Evolutionary conservation across 768 basidiomycete species (phyloP), one percentile per base, ranked within the genome.

Genomic region (Boletus sp.): DNA sequence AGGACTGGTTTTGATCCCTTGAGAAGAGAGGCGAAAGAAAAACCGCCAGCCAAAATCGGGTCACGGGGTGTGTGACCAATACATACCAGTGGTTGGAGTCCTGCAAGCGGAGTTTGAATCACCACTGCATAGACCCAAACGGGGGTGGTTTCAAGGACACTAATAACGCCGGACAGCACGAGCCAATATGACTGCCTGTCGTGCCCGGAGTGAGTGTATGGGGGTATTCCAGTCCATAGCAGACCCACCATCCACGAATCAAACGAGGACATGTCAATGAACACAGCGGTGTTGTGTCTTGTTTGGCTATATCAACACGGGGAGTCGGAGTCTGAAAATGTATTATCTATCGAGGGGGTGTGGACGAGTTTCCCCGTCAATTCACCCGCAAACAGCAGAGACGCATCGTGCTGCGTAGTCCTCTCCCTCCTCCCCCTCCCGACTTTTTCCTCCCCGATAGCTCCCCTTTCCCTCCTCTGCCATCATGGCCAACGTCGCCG

Each of bases 401-500:
- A 57, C 50, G 41, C 61, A 23, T 55, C 49, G 17, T 25, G 34
- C 34, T 33, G 19, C 21, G 17, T n/a, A 32, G 19, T 25, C n/a
- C n/a, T 7, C 47, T 27, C 46, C 32, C 25, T 27, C 38, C 30
- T 19, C 37, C 15, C 38, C 44, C 25, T 38, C 29, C 13, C 47
- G 10, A 7, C 29, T 4, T 53, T 17, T 10, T 35, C 17, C n/a
- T n/a, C 13, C 11, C 44, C 44, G 21, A 46, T 39, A 15, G 4
- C 3, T 9, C 32, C 25, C 55, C 11, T 52, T 7, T 8, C 63
- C 32, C 47, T 50, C 49, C 32, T 23, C 59, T 55, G 58, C 60
- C 64, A 77, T 75, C 64, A 81, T 81, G 79, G 70, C 80, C 69
- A 75, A 69, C 63, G 66, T 78, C 71, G 79, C 86, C 64, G 83